Evolutionary conservation across 2,329 filamentous ascomycete species (phyloP), one percentile per base, ranked within the genome.

Genomic region (Aspergillus tubingensis): DNA sequence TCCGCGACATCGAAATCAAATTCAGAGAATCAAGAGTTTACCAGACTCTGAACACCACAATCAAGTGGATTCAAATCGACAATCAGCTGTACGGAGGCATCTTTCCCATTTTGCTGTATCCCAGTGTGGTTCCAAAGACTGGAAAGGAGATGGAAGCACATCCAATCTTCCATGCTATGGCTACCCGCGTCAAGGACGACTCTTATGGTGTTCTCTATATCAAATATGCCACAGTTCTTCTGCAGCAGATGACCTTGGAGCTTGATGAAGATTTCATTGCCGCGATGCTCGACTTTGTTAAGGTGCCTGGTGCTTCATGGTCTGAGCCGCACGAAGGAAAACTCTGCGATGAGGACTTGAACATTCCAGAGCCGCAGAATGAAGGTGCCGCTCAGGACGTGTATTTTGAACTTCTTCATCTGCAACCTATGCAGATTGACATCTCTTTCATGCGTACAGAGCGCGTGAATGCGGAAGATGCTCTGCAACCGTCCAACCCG

Each of bases 51-150:
- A 94, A 91, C 51, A 82, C 95, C 54, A 91, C 92, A 0, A 89
- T 98, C 74, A 98, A 99, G 76, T 99, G 96, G 96, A 95, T 99
- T 27, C 95, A 99, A 77, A 91, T 99, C 68, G 95, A 99, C 77
- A 99, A 99, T 69, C 95, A 99, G 76, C 86, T 99, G 13, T 99
- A 99, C 71, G 96, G 96, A 27, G 95, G 96, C 25, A 93, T 99
- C 68, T 99, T 99, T 83, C 95, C 95, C 0, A 96, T 99, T 79
- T 87, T 99, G 30, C 83, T 99, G 59, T 99, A 99, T 74, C 95
- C 95, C 5, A 97, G 93, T 77, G 95, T 99, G 8, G 95, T 99
- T 15, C 94, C 95, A 0, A 98, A 98, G 83, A 95, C 92, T 65
- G 92, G 92, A 38, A 93, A 95, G 72, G 95, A 99, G 76, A 95